These are phyloP conservation scores for Mortierella sp. DNA, from an alignment of 371 early-diverging fungal genomes.

Conservation along the genomic window DNA sequence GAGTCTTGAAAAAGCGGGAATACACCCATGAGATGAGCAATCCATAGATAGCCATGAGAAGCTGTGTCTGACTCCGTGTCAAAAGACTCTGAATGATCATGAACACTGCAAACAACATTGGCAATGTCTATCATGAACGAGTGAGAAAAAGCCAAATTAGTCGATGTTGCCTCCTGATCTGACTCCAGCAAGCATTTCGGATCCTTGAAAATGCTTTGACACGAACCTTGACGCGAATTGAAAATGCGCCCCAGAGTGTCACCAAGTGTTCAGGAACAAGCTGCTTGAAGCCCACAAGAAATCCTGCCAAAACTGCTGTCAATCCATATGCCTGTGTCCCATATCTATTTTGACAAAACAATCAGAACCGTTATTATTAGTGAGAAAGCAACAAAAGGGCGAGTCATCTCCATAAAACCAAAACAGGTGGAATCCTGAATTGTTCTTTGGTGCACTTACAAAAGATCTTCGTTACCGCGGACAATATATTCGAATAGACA, in stretches of 20 bases:
- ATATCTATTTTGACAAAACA: slow-evolving; percentile 13
- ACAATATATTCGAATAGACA: slow-evolving; percentile 71
- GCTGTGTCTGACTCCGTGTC: slow-evolving; percentile 52
- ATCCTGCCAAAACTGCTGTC: slow-evolving; percentile 73
- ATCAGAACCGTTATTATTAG: neutral
- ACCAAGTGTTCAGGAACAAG: slow-evolving; percentile 74
- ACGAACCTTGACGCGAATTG: slow-evolving; percentile 63
- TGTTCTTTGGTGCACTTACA: slow-evolving; percentile 46
- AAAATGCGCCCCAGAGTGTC: slow-evolving; percentile 66
- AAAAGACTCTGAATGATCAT: slow-evolving; percentile 61
- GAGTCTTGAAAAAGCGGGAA: slow-evolving; percentile 81
- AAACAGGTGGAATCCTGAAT: neutral
- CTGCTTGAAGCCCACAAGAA: slow-evolving; percentile 86
- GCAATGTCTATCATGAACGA: slow-evolving; percentile 53
- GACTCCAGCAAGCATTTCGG: neutral
- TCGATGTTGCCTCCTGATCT: neutral
- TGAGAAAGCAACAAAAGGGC: neutral
- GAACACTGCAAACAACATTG: slow-evolving; percentile 59
- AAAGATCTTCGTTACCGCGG: slow-evolving; percentile 63
- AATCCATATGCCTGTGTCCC: slow-evolving; percentile 78
- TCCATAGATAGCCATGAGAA: slow-evolving; percentile 73
- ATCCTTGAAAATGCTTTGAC: neutral
- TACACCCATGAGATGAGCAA: slow-evolving; percentile 84
- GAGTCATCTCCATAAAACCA: neutral
- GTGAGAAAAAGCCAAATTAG: slow-evolving; percentile 50